Conservation (phyloP, 192 early-diverging fungal genomes). For the Dissophora globulifera region DNA sequence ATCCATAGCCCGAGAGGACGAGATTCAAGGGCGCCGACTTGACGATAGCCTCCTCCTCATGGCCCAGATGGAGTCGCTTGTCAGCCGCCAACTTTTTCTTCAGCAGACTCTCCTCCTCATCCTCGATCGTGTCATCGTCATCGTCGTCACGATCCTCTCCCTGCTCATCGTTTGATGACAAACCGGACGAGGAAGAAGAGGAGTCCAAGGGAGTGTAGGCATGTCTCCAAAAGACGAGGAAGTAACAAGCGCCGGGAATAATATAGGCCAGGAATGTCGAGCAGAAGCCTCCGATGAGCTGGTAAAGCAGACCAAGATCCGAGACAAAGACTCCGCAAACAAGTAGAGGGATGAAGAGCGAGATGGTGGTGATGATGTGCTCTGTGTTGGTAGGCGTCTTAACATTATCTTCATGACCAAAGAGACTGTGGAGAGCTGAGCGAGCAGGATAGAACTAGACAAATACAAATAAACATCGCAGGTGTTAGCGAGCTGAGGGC, state of each 20-base stretch:
- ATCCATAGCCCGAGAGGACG: constrained; percentile 1
- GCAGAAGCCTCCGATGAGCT: constrained; percentile 61
- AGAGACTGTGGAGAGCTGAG: constrained; percentile 54
- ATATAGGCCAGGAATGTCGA: constrained; percentile 61
- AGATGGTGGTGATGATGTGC: constrained; percentile 55
- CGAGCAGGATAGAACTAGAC: constrained; percentile 61
- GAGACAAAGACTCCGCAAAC: constrained; percentile 49
- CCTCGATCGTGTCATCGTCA: constrained; percentile 13
- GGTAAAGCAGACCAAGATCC: constrained; percentile 58
- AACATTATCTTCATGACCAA: constrained; percentile 53
- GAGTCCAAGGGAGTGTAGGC: no score
- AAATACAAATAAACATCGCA: no score
- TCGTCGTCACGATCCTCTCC: constrained; percentile 8
- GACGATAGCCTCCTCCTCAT: constrained; percentile 5
- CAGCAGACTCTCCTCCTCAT: constrained; percentile 12
- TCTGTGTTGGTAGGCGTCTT: constrained; percentile 39
- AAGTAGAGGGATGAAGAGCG: constrained; percentile 51
- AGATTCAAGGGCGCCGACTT: background rate
- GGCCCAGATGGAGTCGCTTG: background rate
- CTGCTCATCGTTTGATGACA: constrained; percentile 3
- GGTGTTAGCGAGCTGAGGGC: no score
- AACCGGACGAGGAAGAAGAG: no score
- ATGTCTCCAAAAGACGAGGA: constrained; percentile 51
- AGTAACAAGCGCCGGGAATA: constrained; percentile 56
- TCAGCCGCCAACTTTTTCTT: background rate